phyloP scores from a whole-genome alignment of 345 rosid genomes.

The Noccaea caerulescens region DNA sequence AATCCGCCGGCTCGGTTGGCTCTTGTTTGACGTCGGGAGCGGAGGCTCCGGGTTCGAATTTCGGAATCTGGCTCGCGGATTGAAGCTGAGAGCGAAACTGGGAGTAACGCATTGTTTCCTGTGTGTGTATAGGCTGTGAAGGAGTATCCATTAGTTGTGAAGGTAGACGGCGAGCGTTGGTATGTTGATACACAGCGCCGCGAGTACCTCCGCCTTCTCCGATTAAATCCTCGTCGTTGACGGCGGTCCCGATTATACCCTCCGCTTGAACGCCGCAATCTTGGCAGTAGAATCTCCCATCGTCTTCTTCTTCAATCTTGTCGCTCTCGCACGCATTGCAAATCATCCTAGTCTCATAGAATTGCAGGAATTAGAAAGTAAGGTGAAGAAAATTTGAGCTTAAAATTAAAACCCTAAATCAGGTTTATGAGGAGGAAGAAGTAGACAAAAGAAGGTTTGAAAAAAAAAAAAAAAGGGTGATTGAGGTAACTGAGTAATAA shows the following conservation, averaged over 20 bases:
- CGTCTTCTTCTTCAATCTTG: conserved; percentile 55
- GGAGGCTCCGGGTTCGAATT: not conserved
- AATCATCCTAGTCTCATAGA: conserved; percentile 12
- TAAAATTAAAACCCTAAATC: not conserved
- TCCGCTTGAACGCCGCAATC: conserved; percentile 54
- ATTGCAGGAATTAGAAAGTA: not conserved
- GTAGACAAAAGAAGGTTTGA: not conserved
- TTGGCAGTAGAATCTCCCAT: conserved; percentile 65
- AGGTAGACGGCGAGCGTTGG: conserved; percentile 38
- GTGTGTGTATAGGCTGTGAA: conserved; percentile 31
- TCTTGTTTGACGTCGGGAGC: conserved; percentile 25
- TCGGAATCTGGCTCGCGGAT: not conserved
- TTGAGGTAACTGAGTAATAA: too few species aligned
- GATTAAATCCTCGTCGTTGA: conserved; percentile 61
- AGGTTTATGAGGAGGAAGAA: not conserved
- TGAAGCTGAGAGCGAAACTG: conserved; percentile 52
- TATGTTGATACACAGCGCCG: conserved; percentile 51
- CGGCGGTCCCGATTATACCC: conserved; percentile 58
- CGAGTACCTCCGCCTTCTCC: conserved; percentile 52
- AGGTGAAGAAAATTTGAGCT: not conserved
- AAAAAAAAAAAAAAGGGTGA: too few species aligned
- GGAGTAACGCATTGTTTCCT: conserved; percentile 39
- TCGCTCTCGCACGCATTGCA: conserved; percentile 62
- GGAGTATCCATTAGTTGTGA: conserved; percentile 20
- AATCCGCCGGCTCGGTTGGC: conserved; percentile 59